Conservation (phyloP, 2,329 filamentous ascomycete genomes). For the Leptosphaerulina australis region DNA sequence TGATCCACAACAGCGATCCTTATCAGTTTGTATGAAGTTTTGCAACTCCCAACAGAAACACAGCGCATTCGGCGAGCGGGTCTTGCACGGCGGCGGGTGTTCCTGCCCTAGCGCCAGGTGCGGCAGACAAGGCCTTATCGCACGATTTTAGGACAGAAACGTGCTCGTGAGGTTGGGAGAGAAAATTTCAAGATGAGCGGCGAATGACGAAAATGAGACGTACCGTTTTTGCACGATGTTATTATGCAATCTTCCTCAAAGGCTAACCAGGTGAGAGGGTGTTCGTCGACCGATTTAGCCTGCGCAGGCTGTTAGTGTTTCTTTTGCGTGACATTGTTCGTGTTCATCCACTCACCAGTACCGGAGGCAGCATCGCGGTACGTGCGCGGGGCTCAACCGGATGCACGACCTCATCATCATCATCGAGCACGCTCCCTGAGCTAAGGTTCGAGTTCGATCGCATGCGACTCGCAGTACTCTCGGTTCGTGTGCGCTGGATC, state of each 20-base stretch:
- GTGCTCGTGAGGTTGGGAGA: slow-evolving; percentile 13
- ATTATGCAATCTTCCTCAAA: slow-evolving; percentile 94
- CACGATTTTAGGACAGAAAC: slow-evolving; percentile 8
- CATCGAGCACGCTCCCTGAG: slow-evolving; percentile 58
- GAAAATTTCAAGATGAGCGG: slow-evolving; percentile 13
- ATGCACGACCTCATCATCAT: slow-evolving; percentile 72
- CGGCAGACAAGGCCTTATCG: slow-evolving; percentile 16
- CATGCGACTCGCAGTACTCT: slow-evolving; percentile 66
- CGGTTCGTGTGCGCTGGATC: slow-evolving; percentile 60
- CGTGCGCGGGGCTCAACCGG: slow-evolving; percentile 82
- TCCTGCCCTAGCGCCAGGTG: slow-evolving; percentile 17
- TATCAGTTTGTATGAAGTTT: slow-evolving; percentile 18
- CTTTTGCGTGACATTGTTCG: slow-evolving; percentile 2
- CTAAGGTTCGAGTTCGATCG: slow-evolving; percentile 74
- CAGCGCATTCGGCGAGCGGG: slow-evolving; percentile 16
- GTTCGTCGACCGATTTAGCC: slow-evolving; percentile 83
- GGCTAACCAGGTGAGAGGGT: slow-evolving; percentile 87
- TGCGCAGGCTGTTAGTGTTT: slow-evolving; percentile 44
- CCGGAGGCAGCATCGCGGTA: slow-evolving; percentile 86
- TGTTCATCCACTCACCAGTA: slow-evolving; percentile 68
- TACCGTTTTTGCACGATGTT: slow-evolving; percentile 89
- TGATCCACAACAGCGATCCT: slow-evolving; percentile 23
- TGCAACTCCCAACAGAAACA: slow-evolving; percentile 20
- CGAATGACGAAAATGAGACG: slow-evolving; percentile 45
- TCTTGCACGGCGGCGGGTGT: slow-evolving; percentile 17